These are phyloP conservation scores for Penicillium thymicola DNA, from an alignment of 2,329 filamentous ascomycete genomes.

Conservation along the genomic window DNA sequence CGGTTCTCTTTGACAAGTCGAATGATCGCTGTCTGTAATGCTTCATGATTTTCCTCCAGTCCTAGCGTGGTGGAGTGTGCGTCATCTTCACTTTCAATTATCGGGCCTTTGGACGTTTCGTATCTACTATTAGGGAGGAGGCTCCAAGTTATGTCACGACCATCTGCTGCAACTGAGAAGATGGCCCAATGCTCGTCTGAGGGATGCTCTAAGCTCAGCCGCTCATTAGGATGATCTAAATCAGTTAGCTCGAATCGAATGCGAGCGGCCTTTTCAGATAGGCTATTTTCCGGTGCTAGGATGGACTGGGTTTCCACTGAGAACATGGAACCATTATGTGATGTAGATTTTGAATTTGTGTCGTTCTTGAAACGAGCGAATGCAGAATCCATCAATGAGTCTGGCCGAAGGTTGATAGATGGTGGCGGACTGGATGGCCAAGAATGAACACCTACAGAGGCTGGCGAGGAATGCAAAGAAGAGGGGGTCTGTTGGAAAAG, in stretches of 20 bases:
- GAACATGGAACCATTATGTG: slow-evolving; percentile 29
- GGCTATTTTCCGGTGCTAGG: slow-evolving; percentile 22
- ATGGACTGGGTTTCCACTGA: slow-evolving; percentile 32
- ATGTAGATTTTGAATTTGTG: slow-evolving; percentile 22
- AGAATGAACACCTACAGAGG: slow-evolving; percentile 25
- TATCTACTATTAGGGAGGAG: slow-evolving; percentile 45
- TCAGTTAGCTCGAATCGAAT: slow-evolving; percentile 43
- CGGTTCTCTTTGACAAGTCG: slow-evolving; percentile 81
- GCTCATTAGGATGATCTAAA: slow-evolving; percentile 35
- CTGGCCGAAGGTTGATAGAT: slow-evolving; percentile 18
- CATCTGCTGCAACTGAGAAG: slow-evolving; percentile 72
- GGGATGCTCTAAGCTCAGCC: slow-evolving; percentile 66
- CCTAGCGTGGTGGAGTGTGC: slow-evolving; percentile 46
- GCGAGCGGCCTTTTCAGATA: slow-evolving; percentile 36
- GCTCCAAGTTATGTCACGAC: slow-evolving; percentile 68
- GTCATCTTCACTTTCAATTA: slow-evolving; percentile 53
- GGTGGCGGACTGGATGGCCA: slow-evolving; percentile 20
- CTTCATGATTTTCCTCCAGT: slow-evolving; percentile 75
- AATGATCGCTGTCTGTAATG: slow-evolving; percentile 73
- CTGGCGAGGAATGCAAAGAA: slow-evolving; percentile 28
- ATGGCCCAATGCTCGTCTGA: slow-evolving; percentile 82
- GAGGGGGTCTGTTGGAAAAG: slow-evolving; percentile 61
- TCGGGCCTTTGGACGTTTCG: slow-evolving; percentile 59
- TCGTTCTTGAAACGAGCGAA: slow-evolving; percentile 34
- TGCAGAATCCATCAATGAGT: slow-evolving; percentile 29